These are phyloP conservation scores for Eutypa lata DNA, from an alignment of 2,329 filamentous ascomycete genomes.

Conservation along the genomic window DNA sequence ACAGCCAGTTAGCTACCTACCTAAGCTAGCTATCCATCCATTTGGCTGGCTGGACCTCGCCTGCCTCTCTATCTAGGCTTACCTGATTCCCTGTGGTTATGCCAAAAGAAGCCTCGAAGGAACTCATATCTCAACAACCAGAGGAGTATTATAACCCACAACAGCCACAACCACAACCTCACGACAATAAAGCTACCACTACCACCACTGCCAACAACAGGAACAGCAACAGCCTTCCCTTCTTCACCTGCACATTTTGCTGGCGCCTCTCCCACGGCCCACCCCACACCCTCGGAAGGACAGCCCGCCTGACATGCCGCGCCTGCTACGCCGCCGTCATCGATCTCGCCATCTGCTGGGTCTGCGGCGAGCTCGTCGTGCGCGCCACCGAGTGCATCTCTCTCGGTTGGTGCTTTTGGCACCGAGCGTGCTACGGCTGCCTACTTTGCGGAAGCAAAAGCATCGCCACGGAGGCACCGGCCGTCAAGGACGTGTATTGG, in stretches of 20 bases:
- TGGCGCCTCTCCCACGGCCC: constrained; percentile 37
- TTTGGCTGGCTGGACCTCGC: no score
- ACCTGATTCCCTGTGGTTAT: no score
- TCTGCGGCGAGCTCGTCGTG: constrained; percentile 52
- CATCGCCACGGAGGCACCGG: constrained; percentile 27
- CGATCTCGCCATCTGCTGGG: constrained; percentile 55
- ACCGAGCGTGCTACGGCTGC: constrained; percentile 54
- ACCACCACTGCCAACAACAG: no score
- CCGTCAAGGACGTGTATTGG: constrained; percentile 32
- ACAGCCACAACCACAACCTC: not conserved
- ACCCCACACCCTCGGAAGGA: constrained; percentile 40
- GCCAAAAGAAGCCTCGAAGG: no score
- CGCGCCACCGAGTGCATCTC: constrained; percentile 54
- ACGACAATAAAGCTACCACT: constrained; percentile 2
- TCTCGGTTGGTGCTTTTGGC: constrained; percentile 61
- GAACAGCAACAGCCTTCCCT: no score
- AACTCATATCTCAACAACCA: not conserved
- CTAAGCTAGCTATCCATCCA: no score
- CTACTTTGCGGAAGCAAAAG: constrained; percentile 46
- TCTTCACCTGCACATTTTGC: constrained; percentile 59
- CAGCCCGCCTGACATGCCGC: constrained; percentile 45
- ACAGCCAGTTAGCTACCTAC: no score
- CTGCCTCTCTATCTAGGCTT: no score
- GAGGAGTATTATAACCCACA: not conserved
- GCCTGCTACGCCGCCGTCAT: constrained; percentile 46